Conservation (phyloP, 768 basidiomycete genomes). For the Roridomyces roridus region DNA sequence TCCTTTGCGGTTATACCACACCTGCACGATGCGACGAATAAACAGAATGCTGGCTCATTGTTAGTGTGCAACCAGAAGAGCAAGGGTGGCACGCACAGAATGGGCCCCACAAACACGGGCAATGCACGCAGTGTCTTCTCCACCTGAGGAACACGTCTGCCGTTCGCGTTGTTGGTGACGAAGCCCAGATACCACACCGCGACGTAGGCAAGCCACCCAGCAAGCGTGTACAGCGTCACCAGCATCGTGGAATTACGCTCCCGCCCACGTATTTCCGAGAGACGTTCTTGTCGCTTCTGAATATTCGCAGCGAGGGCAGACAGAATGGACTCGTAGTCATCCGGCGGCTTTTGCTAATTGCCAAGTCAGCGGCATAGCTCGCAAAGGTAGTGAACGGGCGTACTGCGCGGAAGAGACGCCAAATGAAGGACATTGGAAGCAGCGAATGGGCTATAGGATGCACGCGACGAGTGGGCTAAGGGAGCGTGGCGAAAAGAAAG, state of each 20-base stretch:
- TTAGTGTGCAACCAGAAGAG: not conserved
- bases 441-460: no score
- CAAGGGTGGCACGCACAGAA: constrained; percentile 62
- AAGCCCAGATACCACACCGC: constrained; percentile 73
- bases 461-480: no score
- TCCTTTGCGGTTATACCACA: constrained; percentile 83
- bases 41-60: constrained; percentile 65
- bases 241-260: constrained; percentile 81
- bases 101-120: constrained; percentile 76
- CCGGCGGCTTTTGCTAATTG: constrained; percentile 30
- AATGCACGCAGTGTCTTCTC: constrained; percentile 54
- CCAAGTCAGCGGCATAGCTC: not conserved
- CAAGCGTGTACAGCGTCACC: constrained; percentile 79
- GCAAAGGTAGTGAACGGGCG: not conserved
- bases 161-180: constrained; percentile 40
- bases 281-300: constrained; percentile 71
- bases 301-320: constrained; percentile 71
- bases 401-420: constrained; percentile 16
- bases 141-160: constrained; percentile 30
- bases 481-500: no score
- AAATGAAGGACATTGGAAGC: constrained; percentile 12
- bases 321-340: constrained; percentile 82
- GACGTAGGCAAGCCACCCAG: constrained; percentile 74
- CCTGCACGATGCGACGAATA: constrained; percentile 78
- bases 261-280: constrained; percentile 85